phyloP scores from a whole-genome alignment of 192 early-diverging fungal species.

The Geranomyces michiganensis region DNA sequence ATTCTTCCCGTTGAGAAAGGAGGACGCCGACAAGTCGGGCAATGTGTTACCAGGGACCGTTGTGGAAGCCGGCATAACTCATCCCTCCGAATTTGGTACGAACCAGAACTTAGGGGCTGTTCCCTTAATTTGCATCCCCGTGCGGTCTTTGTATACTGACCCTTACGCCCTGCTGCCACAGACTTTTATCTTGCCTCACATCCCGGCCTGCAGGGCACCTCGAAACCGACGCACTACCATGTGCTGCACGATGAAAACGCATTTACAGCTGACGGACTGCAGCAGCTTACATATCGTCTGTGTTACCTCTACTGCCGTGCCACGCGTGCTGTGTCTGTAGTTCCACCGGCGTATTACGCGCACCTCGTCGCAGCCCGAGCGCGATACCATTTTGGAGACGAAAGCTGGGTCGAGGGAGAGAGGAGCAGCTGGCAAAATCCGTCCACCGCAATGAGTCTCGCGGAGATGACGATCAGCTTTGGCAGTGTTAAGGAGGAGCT shows the following conservation, averaged over 20 bases:
- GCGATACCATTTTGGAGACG: slow-evolving; percentile 67
- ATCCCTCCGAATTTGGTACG: slow-evolving; percentile 49
- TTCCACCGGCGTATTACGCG: slow-evolving; percentile 88
- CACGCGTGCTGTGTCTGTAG: slow-evolving; percentile 85
- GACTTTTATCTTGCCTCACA: slow-evolving; percentile 80
- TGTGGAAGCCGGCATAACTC: slow-evolving; percentile 58
- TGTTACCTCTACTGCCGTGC: slow-evolving; percentile 85
- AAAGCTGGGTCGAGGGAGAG: slow-evolving; percentile 34
- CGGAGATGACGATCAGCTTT: slow-evolving; percentile 40
- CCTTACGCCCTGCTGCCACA: neutral
- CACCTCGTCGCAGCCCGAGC: slow-evolving; percentile 82
- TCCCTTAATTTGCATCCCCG: neutral
- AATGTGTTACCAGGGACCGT: slow-evolving; percentile 68
- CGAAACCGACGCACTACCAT: slow-evolving; percentile 84
- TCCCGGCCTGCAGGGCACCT: slow-evolving; percentile 85
- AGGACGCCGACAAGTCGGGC: slow-evolving; percentile 57
- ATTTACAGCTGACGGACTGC: slow-evolving; percentile 75
- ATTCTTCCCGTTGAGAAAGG: slow-evolving; percentile 62
- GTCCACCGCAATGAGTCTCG: slow-evolving; percentile 12
- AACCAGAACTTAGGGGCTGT: too few relatives aligned
- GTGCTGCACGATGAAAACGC: slow-evolving; percentile 82
- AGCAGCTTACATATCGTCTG: slow-evolving; percentile 81
- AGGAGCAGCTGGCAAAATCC: neutral
- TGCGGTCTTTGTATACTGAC: neutral
- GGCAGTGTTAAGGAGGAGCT: slow-evolving; percentile 57